A percentile compares a stretch with the other conserved stretches of the same genome.
These are phyloP conservation scores for Novymonas esmeraldas DNA, from an alignment of 208 protist species.

Conservation along the genomic window DNA sequence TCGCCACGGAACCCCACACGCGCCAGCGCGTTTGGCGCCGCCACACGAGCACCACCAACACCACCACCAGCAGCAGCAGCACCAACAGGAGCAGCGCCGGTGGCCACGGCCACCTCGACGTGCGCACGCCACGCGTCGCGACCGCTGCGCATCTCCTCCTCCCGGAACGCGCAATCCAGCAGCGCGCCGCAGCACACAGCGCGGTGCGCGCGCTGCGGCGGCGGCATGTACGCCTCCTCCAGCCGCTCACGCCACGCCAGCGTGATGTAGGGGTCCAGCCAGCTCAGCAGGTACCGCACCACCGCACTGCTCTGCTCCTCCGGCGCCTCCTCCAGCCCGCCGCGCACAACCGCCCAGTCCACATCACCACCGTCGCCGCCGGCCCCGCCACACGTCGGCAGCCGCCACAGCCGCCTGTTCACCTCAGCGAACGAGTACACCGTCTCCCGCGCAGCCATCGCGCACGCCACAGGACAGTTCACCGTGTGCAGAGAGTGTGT, in stretches of 20 bases:
- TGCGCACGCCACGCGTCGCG: conserved; percentile 32
- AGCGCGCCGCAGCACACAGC: conserved; percentile 39
- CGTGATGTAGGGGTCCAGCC: conserved; percentile 38
- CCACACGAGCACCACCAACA: conserved; percentile 6
- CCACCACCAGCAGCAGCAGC: not conserved
- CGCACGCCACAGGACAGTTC: too few relatives aligned
- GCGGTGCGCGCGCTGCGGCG: conserved; percentile 18
- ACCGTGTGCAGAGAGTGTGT: too few relatives aligned
- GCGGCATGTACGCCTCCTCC: conserved; percentile 33
- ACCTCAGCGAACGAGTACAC: conserved; percentile 24
- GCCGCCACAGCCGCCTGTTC: conserved; percentile 17
- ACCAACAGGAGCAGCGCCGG: conserved; percentile 6
- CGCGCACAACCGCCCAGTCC: conserved; percentile 5
- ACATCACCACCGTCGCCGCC: not conserved
- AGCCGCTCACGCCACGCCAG: conserved; percentile 35
- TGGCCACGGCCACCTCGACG: conserved; percentile 20
- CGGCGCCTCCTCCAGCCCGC: conserved; percentile 18
- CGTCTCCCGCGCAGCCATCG: conserved; percentile 1
- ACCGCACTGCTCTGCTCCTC: conserved; percentile 22
- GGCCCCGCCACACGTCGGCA: conserved; percentile 5
- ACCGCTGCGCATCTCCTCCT: conserved; percentile 25
- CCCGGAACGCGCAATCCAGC: conserved; percentile 34
- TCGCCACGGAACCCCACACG: conserved; percentile 42
- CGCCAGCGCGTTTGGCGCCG: conserved; percentile 17
- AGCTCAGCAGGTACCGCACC: conserved; percentile 37